Evolutionary conservation across 306 rosid genomes (phyloP).

Genomic region (Quercus gilva): DNA sequence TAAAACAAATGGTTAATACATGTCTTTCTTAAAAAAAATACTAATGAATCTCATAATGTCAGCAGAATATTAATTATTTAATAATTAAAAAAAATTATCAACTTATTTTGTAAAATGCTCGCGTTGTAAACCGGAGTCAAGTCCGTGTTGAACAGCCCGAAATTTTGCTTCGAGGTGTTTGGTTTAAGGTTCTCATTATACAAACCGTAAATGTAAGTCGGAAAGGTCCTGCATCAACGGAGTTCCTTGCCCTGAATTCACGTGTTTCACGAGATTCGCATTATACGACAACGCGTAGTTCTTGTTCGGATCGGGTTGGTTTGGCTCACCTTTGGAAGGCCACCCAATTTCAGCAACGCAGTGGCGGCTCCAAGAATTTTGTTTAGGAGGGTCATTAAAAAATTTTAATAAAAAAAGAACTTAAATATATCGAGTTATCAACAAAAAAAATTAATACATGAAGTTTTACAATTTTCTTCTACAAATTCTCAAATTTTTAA

Average conservation of each 20-base stretch:
- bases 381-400: too few relatives aligned
- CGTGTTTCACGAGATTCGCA: conserved; percentile 63
- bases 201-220: conserved; percentile 57
- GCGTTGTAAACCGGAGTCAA: conserved; percentile 64
- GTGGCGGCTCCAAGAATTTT: too few relatives aligned
- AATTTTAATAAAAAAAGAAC: too few relatives aligned
- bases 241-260: conserved; percentile 64
- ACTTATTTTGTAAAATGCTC: conserved; percentile 34
- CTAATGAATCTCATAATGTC: too few relatives aligned
- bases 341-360: conserved; percentile 85
- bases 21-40: too few relatives aligned
- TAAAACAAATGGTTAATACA: too few relatives aligned
- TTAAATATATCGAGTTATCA: too few relatives aligned
- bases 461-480: too few relatives aligned
- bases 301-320: conserved; percentile 46
- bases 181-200: conserved; percentile 79
- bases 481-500: too few relatives aligned
- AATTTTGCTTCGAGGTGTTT: conserved; percentile 57
- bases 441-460: too few relatives aligned
- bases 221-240: conserved; percentile 64
- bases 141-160: conserved; percentile 72
- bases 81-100: conserved; percentile 33
- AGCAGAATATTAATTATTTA: too few relatives aligned
- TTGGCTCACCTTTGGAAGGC: conserved; percentile 75
- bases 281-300: conserved; percentile 68